These are phyloP conservation scores for Herpetomonas muscarum DNA, from an alignment of 208 protist species.

Conservation along the genomic window DNA sequence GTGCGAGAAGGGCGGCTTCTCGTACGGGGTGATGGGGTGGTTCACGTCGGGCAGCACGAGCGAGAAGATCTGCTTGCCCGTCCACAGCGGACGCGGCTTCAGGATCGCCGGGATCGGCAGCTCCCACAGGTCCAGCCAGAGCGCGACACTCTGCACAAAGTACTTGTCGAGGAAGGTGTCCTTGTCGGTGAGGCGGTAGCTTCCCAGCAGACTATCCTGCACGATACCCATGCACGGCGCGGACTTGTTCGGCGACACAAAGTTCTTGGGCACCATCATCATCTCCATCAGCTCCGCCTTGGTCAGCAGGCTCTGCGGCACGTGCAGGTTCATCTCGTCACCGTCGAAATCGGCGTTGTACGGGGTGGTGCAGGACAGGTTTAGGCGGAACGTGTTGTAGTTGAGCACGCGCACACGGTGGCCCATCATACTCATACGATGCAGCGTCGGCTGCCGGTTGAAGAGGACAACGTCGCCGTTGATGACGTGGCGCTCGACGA, in stretches of 20 bases:
- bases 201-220: slow-evolving; percentile 99
- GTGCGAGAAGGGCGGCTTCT: slow-evolving; percentile 70
- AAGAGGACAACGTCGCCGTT: slow-evolving; percentile 99
- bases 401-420: slow-evolving; percentile 94
- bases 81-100: slow-evolving; percentile 98
- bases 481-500: slow-evolving; percentile 99
- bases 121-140: slow-evolving; percentile 88
- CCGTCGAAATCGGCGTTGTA: slow-evolving; percentile 99
- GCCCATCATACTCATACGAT: slow-evolving; percentile 99
- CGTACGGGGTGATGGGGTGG: slow-evolving; percentile 52
- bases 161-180: slow-evolving; percentile 96
- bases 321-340: slow-evolving; percentile 99
- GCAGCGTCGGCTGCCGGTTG: slow-evolving; percentile 99
- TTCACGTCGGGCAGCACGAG: slow-evolving; percentile 95
- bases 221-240: slow-evolving; percentile 97
- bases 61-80: slow-evolving; percentile 98
- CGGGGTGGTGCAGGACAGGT: slow-evolving; percentile 98
- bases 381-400: slow-evolving; percentile 99
- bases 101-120: slow-evolving; percentile 96
- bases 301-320: slow-evolving; percentile 99
- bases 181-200: slow-evolving; percentile 95
- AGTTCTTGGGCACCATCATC: slow-evolving; percentile 96
- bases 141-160: slow-evolving; percentile 86
- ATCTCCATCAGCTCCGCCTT: slow-evolving; percentile 95
- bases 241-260: slow-evolving; percentile 98